Evolutionary conservation across 2,329 filamentous ascomycete genomes (phyloP).

Genomic region (Pyrenophora tritici-repentis): DNA sequence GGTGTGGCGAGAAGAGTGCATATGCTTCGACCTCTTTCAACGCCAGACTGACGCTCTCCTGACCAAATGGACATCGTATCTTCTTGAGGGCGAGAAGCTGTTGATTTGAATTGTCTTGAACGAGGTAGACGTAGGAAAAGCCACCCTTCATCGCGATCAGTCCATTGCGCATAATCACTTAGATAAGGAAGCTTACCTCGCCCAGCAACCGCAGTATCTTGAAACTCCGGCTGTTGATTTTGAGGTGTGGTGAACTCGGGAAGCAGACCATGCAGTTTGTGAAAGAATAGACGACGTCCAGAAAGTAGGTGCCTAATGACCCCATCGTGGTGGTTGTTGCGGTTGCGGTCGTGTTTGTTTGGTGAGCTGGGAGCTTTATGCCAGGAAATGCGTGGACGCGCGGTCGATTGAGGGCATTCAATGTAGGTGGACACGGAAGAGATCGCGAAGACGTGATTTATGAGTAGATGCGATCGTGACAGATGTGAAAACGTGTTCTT

Average conservation of each 20-base stretch:
- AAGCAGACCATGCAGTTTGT: constrained; percentile 97
- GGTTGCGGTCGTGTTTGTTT: constrained; percentile 12
- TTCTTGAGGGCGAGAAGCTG: constrained; percentile 96
- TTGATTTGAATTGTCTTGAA: constrained; percentile 83
- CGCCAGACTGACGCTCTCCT: constrained; percentile 91
- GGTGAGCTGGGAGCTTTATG: constrained; percentile 20
- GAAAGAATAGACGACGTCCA: constrained; percentile 88
- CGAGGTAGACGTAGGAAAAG: constrained; percentile 98
- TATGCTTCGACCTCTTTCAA: constrained; percentile 98
- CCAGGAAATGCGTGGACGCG: constrained; percentile 14
- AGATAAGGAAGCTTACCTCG: constrained; percentile 65
- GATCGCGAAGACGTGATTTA: background rate
- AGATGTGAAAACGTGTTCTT: constrained; percentile 19
- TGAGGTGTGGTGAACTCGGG: constrained; percentile 88
- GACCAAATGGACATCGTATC: constrained; percentile 96
- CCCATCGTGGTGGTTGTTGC: constrained; percentile 31
- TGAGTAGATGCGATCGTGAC: background rate
- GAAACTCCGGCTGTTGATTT: constrained; percentile 93
- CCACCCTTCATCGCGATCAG: constrained; percentile 66
- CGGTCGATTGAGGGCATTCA: constrained; percentile 1
- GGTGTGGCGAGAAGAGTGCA: constrained; percentile 79
- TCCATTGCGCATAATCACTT: background rate
- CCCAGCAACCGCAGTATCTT: constrained; percentile 93
- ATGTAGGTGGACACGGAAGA: background rate
- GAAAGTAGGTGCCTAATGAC: constrained; percentile 63